Evolutionary conservation across 2,329 filamentous ascomycete species (phyloP), one percentile per base, ranked within the genome.

Genomic region (Stenocarpella maydis): DNA sequence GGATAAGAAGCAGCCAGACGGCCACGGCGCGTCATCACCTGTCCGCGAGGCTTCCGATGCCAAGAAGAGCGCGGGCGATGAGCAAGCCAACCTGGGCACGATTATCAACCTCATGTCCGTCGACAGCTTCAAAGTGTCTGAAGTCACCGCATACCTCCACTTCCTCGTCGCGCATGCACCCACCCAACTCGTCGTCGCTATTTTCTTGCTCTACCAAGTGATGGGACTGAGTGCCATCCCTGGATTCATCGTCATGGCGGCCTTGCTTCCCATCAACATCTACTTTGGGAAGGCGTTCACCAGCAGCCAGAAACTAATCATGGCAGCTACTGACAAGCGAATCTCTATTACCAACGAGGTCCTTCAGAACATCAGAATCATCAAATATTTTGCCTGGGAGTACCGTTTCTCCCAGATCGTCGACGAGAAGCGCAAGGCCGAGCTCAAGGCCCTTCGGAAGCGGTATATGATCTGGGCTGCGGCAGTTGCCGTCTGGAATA

Each of bases 51-150:
- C 41, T 2, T 26, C 41, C n/a, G 52, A 49, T n/a, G 37, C 49
- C 10, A 79, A 79, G 66, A 79, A 78, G 66, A 79, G 82, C 65
- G 74, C 74, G 2, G 77, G 82, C 21, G 91, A 94, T 71, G 87
- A 91, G 69, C 94, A 97, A 81, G 95, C 94, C 47, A 98, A 96
- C 71, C 87, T 97, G 63, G 96, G 97, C 72, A 97, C 96, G n/a
- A 98, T 99, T 76, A 99, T 99, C 83, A 99, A 98, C 80, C 85
- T 99, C 73, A 99, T 99, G 96, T 97, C 96, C 14, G 97, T 99
- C 49, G 97, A 99, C 83, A 98, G 95, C 58, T 98, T 98, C 88
- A 99, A 99, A 82, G 94, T 99, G 67, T 92, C 93, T 72, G 96
- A 99, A 78, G 91, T 97, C 70, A 96, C 94, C 45, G 92, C 95